Evolutionary conservation across 2,329 filamentous ascomycete species (phyloP).

Genomic region (Stemphylium beticola): DNA sequence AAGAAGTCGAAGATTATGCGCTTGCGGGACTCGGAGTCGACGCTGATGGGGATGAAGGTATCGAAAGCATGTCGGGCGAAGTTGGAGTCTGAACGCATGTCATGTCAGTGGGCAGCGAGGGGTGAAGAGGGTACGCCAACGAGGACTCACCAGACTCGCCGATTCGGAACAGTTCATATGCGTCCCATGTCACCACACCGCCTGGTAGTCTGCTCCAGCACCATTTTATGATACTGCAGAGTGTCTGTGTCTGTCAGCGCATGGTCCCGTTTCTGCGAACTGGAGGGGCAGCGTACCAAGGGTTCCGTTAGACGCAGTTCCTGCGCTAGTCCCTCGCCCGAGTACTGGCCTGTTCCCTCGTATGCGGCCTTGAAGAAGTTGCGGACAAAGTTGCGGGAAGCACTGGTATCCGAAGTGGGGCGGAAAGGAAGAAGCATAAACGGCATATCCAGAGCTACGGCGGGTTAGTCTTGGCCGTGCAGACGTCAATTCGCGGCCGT

Average conservation of each 20-base stretch:
- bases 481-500: background rate
- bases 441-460: conserved; percentile 80
- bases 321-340: conserved; percentile 75
- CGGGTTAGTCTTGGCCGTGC: conserved; percentile 24
- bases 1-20: conserved; percentile 97
- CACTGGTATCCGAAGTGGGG: conserved; percentile 88
- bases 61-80: conserved; percentile 92
- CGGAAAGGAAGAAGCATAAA: conserved; percentile 95
- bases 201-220: conserved; percentile 93
- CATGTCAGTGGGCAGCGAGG: conserved; percentile 23
- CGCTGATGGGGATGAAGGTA: conserved; percentile 93
- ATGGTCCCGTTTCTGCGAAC: background rate
- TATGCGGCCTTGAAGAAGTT: conserved; percentile 82
- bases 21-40: conserved; percentile 82
- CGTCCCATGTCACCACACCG: conserved; percentile 95
- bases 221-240: conserved; percentile 96
- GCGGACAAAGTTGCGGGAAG: conserved; percentile 88
- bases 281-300: conserved; percentile 67
- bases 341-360: conserved; percentile 63
- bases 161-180: conserved; percentile 93
- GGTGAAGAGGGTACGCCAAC: background rate
- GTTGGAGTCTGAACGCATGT: conserved; percentile 74
- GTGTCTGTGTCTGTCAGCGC: conserved; percentile 64
- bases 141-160: conserved; percentile 79
- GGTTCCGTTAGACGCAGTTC: conserved; percentile 93